phyloP scores from a whole-genome alignment of 331 rosid species.

The Phaseolus coccineus region DNA sequence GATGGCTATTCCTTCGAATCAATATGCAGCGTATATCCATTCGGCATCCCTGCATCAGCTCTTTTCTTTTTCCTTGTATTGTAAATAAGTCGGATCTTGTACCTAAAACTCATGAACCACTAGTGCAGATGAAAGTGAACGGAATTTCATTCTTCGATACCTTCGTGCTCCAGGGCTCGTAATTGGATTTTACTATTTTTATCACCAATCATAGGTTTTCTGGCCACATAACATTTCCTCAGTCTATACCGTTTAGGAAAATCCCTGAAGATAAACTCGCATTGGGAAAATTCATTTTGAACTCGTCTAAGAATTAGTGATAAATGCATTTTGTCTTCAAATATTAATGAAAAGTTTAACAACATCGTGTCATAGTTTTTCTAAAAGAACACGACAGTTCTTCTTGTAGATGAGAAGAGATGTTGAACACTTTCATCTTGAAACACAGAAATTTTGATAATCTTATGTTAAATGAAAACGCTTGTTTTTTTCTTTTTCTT shows the following conservation, averaged over 20 bases:
- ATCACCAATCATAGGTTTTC: background rate
- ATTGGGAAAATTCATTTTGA: too few species aligned
- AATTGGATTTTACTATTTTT: background rate
- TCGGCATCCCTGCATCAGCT: conserved; percentile 7
- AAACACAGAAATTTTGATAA: too few species aligned
- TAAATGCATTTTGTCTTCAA: too few species aligned
- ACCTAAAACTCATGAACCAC: background rate
- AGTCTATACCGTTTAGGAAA: background rate
- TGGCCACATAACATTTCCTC: background rate
- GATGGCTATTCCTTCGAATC: conserved; percentile 11
- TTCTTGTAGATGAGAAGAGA: too few species aligned
- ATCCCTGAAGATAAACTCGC: too few species aligned
- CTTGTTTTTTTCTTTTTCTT: too few species aligned
- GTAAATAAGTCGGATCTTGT: conserved; percentile 31
- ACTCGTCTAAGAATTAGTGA: too few species aligned
- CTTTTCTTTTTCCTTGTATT: background rate
- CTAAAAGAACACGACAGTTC: too few species aligned
- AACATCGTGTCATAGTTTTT: too few species aligned
- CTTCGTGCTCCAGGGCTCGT: background rate
- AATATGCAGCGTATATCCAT: background rate
- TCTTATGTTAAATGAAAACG: too few species aligned
- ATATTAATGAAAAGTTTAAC: too few species aligned
- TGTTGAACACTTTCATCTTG: too few species aligned
- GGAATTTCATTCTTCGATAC: background rate
- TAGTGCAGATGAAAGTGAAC: background rate